Evolutionary conservation across 176 grass and related monocot species (phyloP).

Genomic region (Oryza meyeriana): DNA sequence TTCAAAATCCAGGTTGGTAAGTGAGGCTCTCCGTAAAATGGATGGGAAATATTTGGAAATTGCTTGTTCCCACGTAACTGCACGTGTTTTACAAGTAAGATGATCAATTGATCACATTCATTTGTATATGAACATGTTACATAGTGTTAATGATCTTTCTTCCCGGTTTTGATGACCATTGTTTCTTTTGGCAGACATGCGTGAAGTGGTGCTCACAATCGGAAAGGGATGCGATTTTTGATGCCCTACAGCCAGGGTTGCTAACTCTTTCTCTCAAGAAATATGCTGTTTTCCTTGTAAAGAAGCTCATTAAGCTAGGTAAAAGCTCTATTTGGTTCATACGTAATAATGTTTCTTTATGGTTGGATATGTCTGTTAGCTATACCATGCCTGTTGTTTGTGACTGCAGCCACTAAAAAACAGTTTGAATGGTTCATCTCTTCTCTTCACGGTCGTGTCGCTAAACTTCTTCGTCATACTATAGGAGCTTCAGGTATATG

Average conservation of each 20-base stretch:
- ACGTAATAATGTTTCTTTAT: neutral
- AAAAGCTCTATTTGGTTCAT: neutral
- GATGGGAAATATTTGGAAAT: constrained; percentile 81
- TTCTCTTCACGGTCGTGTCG: constrained; percentile 77
- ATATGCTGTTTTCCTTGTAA: constrained; percentile 88
- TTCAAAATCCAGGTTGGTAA: constrained; percentile 66
- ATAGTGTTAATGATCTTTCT: neutral
- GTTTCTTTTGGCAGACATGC: constrained; percentile 58
- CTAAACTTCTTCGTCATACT: constrained; percentile 70
- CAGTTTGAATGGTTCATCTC: constrained; percentile 82
- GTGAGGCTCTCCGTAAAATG: constrained; percentile 69
- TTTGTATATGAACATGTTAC: neutral
- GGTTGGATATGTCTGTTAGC: neutral
- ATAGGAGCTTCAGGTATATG: constrained; percentile 69
- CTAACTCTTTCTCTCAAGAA: constrained; percentile 68
- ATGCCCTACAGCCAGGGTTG: constrained; percentile 62
- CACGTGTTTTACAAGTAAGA: constrained; percentile 92
- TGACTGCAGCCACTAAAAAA: constrained; percentile 68
- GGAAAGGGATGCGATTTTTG: constrained; percentile 79
- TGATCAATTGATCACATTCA: neutral
- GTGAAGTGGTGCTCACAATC: constrained; percentile 80
- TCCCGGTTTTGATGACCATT: neutral
- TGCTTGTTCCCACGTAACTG: constrained; percentile 69
- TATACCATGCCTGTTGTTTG: constrained; percentile 31
- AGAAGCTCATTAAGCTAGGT: constrained; percentile 86